Percentiles rank a stretch among this genome's conserved stretches.
These are phyloP conservation scores for Calonectria fujianensis DNA, from an alignment of 2,329 filamentous ascomycete species.

Conservation along the genomic window DNA sequence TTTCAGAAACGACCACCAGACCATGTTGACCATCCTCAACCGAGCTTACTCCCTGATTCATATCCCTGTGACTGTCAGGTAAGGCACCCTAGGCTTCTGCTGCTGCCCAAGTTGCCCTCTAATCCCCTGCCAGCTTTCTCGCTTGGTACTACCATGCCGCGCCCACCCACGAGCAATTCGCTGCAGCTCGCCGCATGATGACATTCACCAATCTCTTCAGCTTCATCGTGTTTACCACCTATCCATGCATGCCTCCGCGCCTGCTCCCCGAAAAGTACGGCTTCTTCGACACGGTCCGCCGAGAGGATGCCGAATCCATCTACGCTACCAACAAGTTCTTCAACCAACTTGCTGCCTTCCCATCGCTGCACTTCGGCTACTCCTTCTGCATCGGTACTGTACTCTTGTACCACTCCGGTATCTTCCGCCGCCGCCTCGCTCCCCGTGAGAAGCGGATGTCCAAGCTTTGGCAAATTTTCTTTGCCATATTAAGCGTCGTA, in stretches of 20 bases:
- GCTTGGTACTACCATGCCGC: conserved; percentile 79
- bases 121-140: conserved; percentile 69
- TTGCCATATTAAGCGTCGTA: conserved; percentile 64
- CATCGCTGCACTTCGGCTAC: conserved; percentile 75
- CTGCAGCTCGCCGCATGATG: conserved; percentile 63
- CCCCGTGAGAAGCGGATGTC: conserved; percentile 56
- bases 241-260: conserved; percentile 75
- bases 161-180: conserved; percentile 61
- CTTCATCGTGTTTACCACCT: conserved; percentile 73
- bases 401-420: conserved; percentile 71
- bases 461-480: conserved; percentile 55
- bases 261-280: conserved; percentile 73
- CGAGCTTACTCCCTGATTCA: conserved; percentile 76
- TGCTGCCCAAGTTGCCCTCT: neutral
- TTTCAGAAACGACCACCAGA: conserved; percentile 73
- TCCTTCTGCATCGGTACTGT: conserved; percentile 73
- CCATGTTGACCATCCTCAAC: conserved; percentile 73
- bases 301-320: conserved; percentile 69
- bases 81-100: conserved; percentile 46
- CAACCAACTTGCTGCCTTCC: conserved; percentile 76
- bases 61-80: conserved; percentile 77
- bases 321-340: conserved; percentile 78
- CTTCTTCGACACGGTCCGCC: conserved; percentile 75
- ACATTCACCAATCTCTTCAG: conserved; percentile 73
- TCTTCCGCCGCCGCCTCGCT: conserved; percentile 61